Base-by-base conservation (phyloP, 2,329 filamentous ascomycete species). In the Ascochyta lentis region DNA sequence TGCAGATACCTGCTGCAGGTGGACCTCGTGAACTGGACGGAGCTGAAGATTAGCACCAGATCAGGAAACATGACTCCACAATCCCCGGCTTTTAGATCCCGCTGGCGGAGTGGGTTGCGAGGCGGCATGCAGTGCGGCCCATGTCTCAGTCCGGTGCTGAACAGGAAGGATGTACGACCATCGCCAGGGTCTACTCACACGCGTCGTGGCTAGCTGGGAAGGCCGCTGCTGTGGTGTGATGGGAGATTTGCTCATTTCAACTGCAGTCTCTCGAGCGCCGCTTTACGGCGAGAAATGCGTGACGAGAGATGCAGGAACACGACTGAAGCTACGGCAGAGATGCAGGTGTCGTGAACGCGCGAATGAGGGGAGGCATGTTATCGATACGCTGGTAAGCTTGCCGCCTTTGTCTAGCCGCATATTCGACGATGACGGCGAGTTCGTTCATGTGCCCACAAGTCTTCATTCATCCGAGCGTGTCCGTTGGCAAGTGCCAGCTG, bases 301-400 rank as follows among this genome's bases (percentile, higher is more conserved):
- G n/a, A 39, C 48, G 38, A 29, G 34, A 35, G 29, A n/a, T 53
- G 39, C 54, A 57, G 54, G 54, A 57, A 53, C 54, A 26, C 43
- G 33, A 16, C 33, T 6, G n/a, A n/a, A 29, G 27, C 27, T 29
- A 29, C 27, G 27, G 16, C 44, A 45, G 27, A 53, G 40, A 43
- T 34, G 49, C 55, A 46, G 29, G 45, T 58, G 44, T 44, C 40
- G 54, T 53, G 48, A 34, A 37, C 24, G 55, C 49, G 49, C 44
- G 45, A 53, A 49, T 49, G 33, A 16, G 33, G 49, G n/a, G 45
- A 39, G 41, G n/a, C 24, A 46, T 35, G 45, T 51, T 57, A 61
- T 60, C 57, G 52, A 60, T 56, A 64, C 29, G 59, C 56, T 57
- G 49, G 53, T 51, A 63, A 43, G 47, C 56, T 59, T 54, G 56